phyloP scores from a whole-genome alignment of 148 eudicot species.

The Spergularia marina region DNA sequence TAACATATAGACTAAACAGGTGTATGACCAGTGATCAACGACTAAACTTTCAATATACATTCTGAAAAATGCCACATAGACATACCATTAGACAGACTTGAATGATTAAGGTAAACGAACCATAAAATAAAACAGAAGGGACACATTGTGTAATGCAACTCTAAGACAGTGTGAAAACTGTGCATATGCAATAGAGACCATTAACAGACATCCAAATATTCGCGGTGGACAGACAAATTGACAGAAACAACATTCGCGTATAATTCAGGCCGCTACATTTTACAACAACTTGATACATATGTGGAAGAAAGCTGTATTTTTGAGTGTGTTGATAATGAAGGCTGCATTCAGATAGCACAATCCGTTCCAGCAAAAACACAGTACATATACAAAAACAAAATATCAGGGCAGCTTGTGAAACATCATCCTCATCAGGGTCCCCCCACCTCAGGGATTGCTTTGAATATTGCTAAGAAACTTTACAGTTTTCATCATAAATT shows the following conservation, averaged over 20 bases:
- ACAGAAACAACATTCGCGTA: not conserved
- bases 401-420: conserved; percentile 12
- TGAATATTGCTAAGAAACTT: not conserved
- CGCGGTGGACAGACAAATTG: not conserved
- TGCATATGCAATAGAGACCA: not conserved
- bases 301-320: not conserved
- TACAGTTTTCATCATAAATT: conserved; percentile 1
- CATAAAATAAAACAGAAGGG: not conserved
- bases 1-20: too few species aligned
- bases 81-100: not conserved
- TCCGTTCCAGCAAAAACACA: not conserved
- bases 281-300: not conserved
- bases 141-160: not conserved
- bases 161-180: not conserved
- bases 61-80: too few species aligned
- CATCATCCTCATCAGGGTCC: conserved; percentile 8
- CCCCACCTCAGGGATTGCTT: not conserved
- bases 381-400: not conserved
- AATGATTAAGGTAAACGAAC: not conserved
- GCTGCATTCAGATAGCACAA: not conserved
- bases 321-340: not conserved
- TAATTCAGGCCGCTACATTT: not conserved
- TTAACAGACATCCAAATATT: not conserved
- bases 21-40: too few species aligned
- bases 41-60: too few species aligned